phyloP scores from a whole-genome alignment of 2,329 filamentous ascomycete species.

The Penicillium crustosum region DNA sequence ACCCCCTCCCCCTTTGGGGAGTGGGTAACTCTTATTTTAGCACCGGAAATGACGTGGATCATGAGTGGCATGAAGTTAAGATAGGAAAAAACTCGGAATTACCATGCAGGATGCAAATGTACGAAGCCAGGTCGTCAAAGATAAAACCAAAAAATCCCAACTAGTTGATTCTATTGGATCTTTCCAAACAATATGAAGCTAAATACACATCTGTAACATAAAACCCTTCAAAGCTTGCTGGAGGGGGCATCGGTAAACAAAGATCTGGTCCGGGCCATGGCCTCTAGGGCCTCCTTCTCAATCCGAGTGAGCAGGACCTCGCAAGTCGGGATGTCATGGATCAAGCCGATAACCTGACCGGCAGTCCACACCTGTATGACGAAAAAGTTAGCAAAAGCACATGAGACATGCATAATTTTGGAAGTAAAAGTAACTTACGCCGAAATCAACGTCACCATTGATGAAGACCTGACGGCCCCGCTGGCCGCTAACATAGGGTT shows the following conservation, averaged over 20 bases:
- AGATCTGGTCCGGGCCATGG: slow-evolving; percentile 60
- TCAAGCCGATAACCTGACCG: slow-evolving; percentile 88
- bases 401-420: neutral
- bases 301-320: slow-evolving; percentile 68
- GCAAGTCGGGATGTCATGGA: slow-evolving; percentile 79
- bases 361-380: slow-evolving; percentile 81
- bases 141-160: neutral
- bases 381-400: slow-evolving; percentile 14
- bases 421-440: slow-evolving; percentile 58
- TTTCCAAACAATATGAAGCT: neutral
- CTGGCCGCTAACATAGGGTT: slow-evolving; percentile 84
- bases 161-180: slow-evolving; percentile 2
- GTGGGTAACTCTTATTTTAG: neutral
- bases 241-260: slow-evolving; percentile 50
- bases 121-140: neutral
- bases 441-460: slow-evolving; percentile 86
- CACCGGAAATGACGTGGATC: neutral
- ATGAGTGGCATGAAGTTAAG: neutral
- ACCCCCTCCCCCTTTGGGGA: neutral
- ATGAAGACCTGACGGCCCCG: slow-evolving; percentile 87
- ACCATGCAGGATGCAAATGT: neutral
- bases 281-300: slow-evolving; percentile 71
- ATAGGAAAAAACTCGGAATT: neutral
- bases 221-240: slow-evolving; percentile 56
- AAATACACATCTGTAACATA: neutral